Percentiles rank a stretch among this genome's conserved stretches.
Conservation (phyloP, 73 alveolate species). For the Paramecium tetraurelia region DNA sequence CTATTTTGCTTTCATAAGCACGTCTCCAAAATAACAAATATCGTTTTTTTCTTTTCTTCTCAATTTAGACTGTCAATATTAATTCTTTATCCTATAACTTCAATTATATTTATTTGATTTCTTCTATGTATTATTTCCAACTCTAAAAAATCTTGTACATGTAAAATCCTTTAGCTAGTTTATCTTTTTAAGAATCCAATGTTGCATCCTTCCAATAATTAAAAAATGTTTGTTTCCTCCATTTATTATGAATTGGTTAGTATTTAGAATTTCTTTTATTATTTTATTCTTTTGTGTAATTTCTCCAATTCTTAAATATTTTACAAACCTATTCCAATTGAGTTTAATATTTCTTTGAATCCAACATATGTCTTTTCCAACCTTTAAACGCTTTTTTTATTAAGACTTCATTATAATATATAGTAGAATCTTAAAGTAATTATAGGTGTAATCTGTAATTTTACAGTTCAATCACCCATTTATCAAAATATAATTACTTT, state of each 20-base stretch:
- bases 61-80: background rate
- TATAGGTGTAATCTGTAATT: background rate
- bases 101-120: background rate
- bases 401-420: background rate
- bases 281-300: background rate
- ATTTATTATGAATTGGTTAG: constrained; percentile 9
- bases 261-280: background rate
- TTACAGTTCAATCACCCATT: constrained; percentile 10
- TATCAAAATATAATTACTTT: constrained; percentile 8
- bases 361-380: background rate
- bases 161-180: background rate
- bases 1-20: background rate
- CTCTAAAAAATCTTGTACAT: background rate
- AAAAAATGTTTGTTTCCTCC: background rate
- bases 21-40: background rate
- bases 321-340: background rate
- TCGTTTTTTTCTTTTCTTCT: background rate
- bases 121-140: background rate
- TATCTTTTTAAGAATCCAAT: background rate
- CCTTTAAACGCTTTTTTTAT: background rate
- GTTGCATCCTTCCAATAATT: background rate
- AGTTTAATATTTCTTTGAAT: background rate
- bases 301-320: background rate
- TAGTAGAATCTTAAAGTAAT: background rate
- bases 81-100: background rate